Evolutionary conservation across 129 eudicot genomes (phyloP).

Genomic region (Flaveria trinervia): DNA sequence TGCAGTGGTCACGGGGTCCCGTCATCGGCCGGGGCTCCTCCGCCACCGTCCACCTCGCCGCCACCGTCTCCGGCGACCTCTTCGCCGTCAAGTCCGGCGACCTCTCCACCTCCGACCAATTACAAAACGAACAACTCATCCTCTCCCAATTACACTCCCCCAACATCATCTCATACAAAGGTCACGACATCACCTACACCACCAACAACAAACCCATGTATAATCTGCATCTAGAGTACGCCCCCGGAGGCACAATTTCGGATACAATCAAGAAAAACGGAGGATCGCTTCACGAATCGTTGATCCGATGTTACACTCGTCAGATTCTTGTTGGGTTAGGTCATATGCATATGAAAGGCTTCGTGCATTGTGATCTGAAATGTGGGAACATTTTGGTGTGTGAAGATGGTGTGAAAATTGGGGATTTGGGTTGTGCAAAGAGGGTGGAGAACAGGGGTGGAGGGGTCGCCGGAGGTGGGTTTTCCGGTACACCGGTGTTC

Average conservation of each 20-base stretch:
- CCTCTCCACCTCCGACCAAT: slow-evolving; percentile 42
- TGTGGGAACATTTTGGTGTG: slow-evolving; percentile 60
- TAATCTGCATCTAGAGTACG: slow-evolving; percentile 68
- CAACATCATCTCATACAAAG: slow-evolving; percentile 51
- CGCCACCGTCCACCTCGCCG: slow-evolving; percentile 75
- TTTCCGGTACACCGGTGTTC: slow-evolving; percentile 42
- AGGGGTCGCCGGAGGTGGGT: slow-evolving; percentile 17
- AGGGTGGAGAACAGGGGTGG: slow-evolving; percentile 28
- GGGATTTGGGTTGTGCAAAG: slow-evolving; percentile 48
- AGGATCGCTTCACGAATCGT: slow-evolving; percentile 48
- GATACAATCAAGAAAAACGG: slow-evolving; percentile 53
- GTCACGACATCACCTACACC: slow-evolving; percentile 37
- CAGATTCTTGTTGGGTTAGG: slow-evolving; percentile 60
- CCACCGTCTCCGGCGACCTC: slow-evolving; percentile 50
- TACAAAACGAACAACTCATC: slow-evolving; percentile 53
- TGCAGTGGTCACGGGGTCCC: slow-evolving; percentile 83
- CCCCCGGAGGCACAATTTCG: slow-evolving; percentile 54
- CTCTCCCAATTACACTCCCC: slow-evolving; percentile 65
- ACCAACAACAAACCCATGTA: slow-evolving; percentile 33
- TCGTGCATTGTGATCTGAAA: slow-evolving; percentile 82
- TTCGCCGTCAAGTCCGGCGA: slow-evolving; percentile 73
- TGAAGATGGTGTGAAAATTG: slow-evolving; percentile 56
- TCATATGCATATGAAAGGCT: slow-evolving; percentile 53
- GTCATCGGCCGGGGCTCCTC: slow-evolving; percentile 72
- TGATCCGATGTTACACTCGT: slow-evolving; percentile 44